Base-by-base conservation (phyloP, 164 flowering plant genomes). In the Berberis vulgaris region DNA sequence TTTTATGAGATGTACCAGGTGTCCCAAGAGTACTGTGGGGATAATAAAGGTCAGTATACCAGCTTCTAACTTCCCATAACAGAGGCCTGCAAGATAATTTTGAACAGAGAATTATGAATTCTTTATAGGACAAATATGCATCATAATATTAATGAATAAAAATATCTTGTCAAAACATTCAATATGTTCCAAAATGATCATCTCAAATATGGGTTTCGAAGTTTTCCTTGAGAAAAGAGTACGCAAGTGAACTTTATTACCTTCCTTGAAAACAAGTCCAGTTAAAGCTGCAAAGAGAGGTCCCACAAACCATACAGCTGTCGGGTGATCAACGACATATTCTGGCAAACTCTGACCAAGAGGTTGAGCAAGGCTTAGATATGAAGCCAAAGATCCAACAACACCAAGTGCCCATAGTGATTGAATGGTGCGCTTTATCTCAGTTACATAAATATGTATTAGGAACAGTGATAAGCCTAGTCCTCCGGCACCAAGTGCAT, bases 221-320 rank as follows among this genome's bases (percentile, higher is more conserved):
- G 50, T 11, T 47, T 47, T 47, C 10, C 3, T 1, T 47, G 50
- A 6, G 5, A 43, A 40, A 2, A 9, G 4, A 43, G 3, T 43
- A 3, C n/a, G 11, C 1, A 43, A 11, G 45, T 10, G 38, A 6
- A 1, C 12, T 9, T 6, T n/a, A 40, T 68, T 78, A 90, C 98
- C 98, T 88, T 93, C 98, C 73, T 93, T 93, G 79, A 93, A 90
- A 54, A 93, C 98, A 7, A 93, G 94, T 43, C 98, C 98, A 0
- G 98, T 90, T 57, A 93, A 70, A 47, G 98, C 83, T 1, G 95
- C 98, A 75, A 90, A 93, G 64, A 90, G 82, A 52, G 98, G 97
- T 52, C 98, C 98, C 67, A 93, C 83, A 72, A 93, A 77, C 98
- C 98, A 93, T 41, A 88, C 82, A 65, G 89, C 81, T 5, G 73